phyloP scores from a whole-genome alignment of 1,139 yeast genomes.

The Pichia sp. region DNA sequence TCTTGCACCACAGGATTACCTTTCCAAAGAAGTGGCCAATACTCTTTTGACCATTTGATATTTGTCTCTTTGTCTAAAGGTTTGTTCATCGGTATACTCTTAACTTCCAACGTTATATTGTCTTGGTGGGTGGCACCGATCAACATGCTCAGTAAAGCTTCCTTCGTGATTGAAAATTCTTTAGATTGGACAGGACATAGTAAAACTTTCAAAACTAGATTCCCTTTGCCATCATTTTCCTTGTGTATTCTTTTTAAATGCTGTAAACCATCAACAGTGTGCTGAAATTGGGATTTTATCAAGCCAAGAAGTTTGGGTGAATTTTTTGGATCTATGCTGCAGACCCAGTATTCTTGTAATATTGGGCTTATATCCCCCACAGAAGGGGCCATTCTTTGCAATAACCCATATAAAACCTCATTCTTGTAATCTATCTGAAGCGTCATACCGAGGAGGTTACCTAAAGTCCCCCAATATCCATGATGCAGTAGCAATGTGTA shows the following conservation, averaged over 20 bases:
- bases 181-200: conserved; percentile 22
- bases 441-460: not conserved
- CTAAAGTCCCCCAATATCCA: not conserved
- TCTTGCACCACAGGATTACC: conserved; percentile 84
- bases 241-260: conserved; percentile 39
- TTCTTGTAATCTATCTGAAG: conserved; percentile 43
- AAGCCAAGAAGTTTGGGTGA: conserved; percentile 35
- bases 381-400: conserved; percentile 42
- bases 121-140: conserved; percentile 18
- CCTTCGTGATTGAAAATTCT: conserved; percentile 9
- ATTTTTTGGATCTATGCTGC: conserved; percentile 41
- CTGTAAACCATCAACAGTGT: conserved; percentile 39
- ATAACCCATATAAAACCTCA: conserved; percentile 44
- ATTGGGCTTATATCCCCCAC: conserved; percentile 32
- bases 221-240: conserved; percentile 22
- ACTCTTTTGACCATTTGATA: conserved; percentile 54
- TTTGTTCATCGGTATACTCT: conserved; percentile 45
- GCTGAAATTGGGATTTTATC: conserved; percentile 23
- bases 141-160: conserved; percentile 21
- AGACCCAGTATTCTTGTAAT: conserved; percentile 55
- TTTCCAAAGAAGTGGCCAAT: conserved; percentile 93
- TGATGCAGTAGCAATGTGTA: not conserved
- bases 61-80: conserved; percentile 66
- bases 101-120: conserved; percentile 27
- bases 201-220: conserved; percentile 34